Base-by-base conservation (phyloP, 2,329 filamentous ascomycete genomes). In the Tothia fuscella region DNA sequence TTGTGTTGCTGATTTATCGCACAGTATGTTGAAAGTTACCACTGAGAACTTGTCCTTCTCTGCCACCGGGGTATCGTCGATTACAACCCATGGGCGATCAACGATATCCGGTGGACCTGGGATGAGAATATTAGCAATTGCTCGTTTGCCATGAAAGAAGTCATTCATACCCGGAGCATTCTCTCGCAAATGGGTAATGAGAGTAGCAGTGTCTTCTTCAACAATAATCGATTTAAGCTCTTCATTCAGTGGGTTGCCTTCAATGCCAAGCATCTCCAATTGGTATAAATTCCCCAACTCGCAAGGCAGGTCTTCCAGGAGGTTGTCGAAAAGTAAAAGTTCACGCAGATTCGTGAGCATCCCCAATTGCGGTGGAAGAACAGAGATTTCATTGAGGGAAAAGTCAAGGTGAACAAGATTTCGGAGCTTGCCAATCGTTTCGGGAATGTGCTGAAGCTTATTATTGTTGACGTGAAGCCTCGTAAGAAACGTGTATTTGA, bases 391-490 rank as follows among this genome's bases (percentile, higher is more conserved):
- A 60, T 98, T 98, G 64, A 81, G 78, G 0, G 91, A 96, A 3
- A 88, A 72, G 60, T 98, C 89, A 37, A 98, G 73, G 53, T 88
- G 75, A 26, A 77, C 82, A 37, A 98, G 66, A 48, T 82, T 80
- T 49, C 88, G 79, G 49, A 98, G 69, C 52, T 81, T 74, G 29
- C 91, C 88, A 56, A 98, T 86, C 17, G 78, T 71, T 28, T 82
- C 67, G 10, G 89, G 87, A n/a, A 98, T 67, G 34, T 73, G 71
- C 21, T 78, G 78, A 45, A 98, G 72, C 58, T 87, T 88, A 69
- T 98, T 98, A 50, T 87, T 89, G 52, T 87, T 87, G 48, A 98
- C 77, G 60, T 93, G 95, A 22, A 98, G 74, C 61, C 93, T 89
- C 50, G 83, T 83, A 43, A 98, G 68, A 60, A 98, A 96, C 33